Evolutionary conservation across 2,329 filamentous ascomycete genomes (phyloP).

Genomic region (Alternaria triticimaculans): DNA sequence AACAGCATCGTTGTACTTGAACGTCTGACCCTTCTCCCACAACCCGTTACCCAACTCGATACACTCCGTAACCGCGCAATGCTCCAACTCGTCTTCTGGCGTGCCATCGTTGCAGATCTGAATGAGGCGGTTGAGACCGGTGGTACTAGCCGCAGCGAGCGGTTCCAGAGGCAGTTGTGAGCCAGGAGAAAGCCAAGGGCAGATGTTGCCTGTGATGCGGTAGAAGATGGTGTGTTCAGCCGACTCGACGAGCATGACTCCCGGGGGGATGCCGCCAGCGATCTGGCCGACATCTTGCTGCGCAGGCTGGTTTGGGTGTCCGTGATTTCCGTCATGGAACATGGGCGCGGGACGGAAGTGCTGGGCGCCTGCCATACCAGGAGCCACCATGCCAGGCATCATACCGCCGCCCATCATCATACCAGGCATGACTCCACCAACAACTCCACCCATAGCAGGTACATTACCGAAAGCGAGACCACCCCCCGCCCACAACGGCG

Average conservation of each 20-base stretch:
- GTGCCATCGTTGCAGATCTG: slow-evolving; percentile 33
- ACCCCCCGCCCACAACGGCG: slow-evolving; percentile 31
- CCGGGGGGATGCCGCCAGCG: slow-evolving; percentile 35
- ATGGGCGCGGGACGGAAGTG: slow-evolving; percentile 30
- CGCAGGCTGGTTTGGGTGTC: slow-evolving; percentile 23
- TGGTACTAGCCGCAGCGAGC: slow-evolving; percentile 26
- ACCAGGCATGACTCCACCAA: slow-evolving; percentile 10
- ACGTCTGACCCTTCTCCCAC: slow-evolving; percentile 46
- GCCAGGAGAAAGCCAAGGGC: slow-evolving; percentile 40
- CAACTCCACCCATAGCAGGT: slow-evolving; percentile 18
- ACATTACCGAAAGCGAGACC: slow-evolving; percentile 34
- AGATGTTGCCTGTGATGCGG: slow-evolving; percentile 36
- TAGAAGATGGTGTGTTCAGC: slow-evolving; percentile 33
- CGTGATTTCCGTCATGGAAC: slow-evolving; percentile 30
- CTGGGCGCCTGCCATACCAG: slow-evolving; percentile 17
- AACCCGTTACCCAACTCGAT: slow-evolving; percentile 43
- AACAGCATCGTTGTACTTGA: slow-evolving; percentile 40
- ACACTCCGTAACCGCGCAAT: slow-evolving; percentile 42
- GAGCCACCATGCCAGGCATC: slow-evolving; percentile 9
- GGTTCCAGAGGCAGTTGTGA: slow-evolving; percentile 35
- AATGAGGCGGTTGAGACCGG: slow-evolving; percentile 41
- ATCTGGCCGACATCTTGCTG: slow-evolving; percentile 35
- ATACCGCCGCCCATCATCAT: slow-evolving; percentile 16
- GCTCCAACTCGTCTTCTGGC: slow-evolving; percentile 29
- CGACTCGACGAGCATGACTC: slow-evolving; percentile 36